phyloP scores from a whole-genome alignment of 768 basidiomycete genomes.

The Pluteus cervinus region DNA sequence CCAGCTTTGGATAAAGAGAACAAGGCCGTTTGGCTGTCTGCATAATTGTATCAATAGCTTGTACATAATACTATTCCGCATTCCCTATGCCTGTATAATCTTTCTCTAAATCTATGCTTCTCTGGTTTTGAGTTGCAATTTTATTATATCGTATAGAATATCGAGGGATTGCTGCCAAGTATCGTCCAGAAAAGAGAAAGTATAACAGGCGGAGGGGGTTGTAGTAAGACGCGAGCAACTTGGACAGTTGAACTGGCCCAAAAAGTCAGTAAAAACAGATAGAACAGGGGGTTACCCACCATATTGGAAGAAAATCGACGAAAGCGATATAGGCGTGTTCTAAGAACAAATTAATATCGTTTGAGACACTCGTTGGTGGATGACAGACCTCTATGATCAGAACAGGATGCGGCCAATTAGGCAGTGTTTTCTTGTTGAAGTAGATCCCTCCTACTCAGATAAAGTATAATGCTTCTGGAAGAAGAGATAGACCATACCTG shows the following conservation, averaged over 20 bases:
- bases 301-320: conserved; percentile 54
- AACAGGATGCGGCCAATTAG: conserved; percentile 1
- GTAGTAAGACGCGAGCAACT: conserved; percentile 46
- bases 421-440: too few species aligned
- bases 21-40: too few species aligned
- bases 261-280: background rate
- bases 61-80: too few species aligned
- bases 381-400: conserved; percentile 6
- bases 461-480: too few species aligned
- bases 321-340: conserved; percentile 49
- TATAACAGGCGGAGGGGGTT: conserved; percentile 50
- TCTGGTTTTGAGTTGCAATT: too few species aligned
- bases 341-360: conserved; percentile 13
- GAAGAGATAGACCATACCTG: conserved; percentile 44
- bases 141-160: conserved; percentile 35
- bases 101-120: too few species aligned
- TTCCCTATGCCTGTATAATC: too few species aligned
- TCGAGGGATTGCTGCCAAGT: conserved; percentile 43
- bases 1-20: too few species aligned
- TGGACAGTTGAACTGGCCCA: conserved; percentile 45
- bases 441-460: too few species aligned
- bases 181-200: conserved; percentile 40
- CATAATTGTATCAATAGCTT: too few species aligned
- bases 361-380: background rate
- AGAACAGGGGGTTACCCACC: conserved; percentile 26